Evolutionary conservation across 1,284 basidiomycete genomes (phyloP).

Genomic region (Malassezia sp.): DNA sequence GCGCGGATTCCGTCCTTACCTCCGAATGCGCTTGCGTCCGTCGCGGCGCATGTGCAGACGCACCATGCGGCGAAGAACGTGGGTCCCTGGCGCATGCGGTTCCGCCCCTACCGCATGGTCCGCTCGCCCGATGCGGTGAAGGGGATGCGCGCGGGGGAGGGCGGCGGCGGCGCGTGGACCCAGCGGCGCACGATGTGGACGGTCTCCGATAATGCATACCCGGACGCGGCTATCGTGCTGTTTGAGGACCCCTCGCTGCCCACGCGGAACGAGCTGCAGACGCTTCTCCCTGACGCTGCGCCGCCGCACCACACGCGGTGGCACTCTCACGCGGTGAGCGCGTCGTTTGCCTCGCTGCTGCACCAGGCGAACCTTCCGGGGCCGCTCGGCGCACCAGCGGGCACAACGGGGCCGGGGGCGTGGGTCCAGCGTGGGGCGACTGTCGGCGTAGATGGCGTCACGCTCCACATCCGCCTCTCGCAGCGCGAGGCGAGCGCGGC

Average conservation of each 20-base stretch:
- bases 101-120: slow-evolving; percentile 6
- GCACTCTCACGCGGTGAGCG: slow-evolving; percentile 10
- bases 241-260: slow-evolving; percentile 10
- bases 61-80: slow-evolving; percentile 8
- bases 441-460: slow-evolving; percentile 27
- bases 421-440: slow-evolving; percentile 32
- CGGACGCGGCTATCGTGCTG: slow-evolving; percentile 8
- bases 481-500: background rate
- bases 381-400: slow-evolving; percentile 28
- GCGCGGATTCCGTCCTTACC: slow-evolving; percentile 10
- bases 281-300: background rate
- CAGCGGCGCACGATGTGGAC: slow-evolving; percentile 13
- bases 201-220: slow-evolving; percentile 6
- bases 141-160: background rate
- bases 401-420: slow-evolving; percentile 31
- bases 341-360: slow-evolving; percentile 10
- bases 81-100: slow-evolving; percentile 11
- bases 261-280: slow-evolving; percentile 5
- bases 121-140: background rate
- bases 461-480: slow-evolving; percentile 21
- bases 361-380: slow-evolving; percentile 22
- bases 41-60: slow-evolving; percentile 9
- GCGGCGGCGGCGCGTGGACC: background rate
- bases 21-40: slow-evolving; percentile 4
- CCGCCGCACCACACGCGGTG: slow-evolving; percentile 1